phyloP scores from a whole-genome alignment of 768 basidiomycete genomes.

The Auricularia heimuer region DNA sequence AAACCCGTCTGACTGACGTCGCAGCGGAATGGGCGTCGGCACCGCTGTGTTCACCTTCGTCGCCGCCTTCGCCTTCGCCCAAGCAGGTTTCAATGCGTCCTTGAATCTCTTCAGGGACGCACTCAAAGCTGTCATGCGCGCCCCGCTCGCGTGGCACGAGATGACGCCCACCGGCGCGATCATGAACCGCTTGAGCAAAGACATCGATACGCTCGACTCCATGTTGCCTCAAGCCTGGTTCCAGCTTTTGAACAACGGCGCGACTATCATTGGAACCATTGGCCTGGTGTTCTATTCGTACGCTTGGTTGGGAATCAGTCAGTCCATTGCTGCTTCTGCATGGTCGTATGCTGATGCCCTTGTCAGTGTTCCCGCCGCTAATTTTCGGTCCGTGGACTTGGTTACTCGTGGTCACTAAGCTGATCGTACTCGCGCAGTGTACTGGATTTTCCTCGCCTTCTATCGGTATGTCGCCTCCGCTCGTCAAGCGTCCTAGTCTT shows the following conservation, averaged over 20 bases:
- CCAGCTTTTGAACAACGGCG: slow-evolving; percentile 25
- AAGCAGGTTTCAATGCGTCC: slow-evolving; percentile 30
- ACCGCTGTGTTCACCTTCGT: background rate
- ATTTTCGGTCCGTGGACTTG: slow-evolving; percentile 23
- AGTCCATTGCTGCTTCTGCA: slow-evolving; percentile 46
- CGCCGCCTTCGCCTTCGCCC: slow-evolving; percentile 32
- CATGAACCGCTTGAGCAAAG: slow-evolving; percentile 48
- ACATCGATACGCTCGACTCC: slow-evolving; percentile 49
- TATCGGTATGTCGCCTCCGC: background rate
- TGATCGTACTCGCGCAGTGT: background rate
- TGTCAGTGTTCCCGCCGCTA: background rate
- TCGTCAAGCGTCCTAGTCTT: background rate
- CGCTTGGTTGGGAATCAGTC: slow-evolving; percentile 56
- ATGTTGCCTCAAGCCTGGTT: slow-evolving; percentile 37
- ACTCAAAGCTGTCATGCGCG: slow-evolving; percentile 44
- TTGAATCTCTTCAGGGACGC: slow-evolving; percentile 44
- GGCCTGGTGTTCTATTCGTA: slow-evolving; percentile 58
- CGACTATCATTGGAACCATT: slow-evolving; percentile 37
- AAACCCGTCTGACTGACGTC: background rate
- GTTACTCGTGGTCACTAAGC: background rate
- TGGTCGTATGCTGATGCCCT: slow-evolving; percentile 43
- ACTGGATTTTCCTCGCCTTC: background rate
- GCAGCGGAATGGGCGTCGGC: background rate
- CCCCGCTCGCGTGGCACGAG: slow-evolving; percentile 61
- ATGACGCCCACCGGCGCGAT: slow-evolving; percentile 59